Conservation (phyloP, 768 basidiomycete genomes). For the Candolleomyces aberdarensis region DNA sequence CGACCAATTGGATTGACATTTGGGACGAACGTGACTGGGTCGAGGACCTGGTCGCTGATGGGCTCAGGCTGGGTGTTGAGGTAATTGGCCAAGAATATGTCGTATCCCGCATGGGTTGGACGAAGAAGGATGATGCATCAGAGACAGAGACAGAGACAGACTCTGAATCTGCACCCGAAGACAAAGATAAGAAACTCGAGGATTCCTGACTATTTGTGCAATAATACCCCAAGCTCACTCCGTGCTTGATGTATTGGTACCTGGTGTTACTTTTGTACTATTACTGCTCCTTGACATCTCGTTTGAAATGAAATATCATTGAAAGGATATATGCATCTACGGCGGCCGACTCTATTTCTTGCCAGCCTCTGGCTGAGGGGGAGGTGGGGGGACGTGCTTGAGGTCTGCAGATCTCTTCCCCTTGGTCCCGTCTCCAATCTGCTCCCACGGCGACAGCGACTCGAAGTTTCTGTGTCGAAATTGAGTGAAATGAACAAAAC, state of each 20-base stretch:
- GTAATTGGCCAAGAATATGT: constrained; percentile 92
- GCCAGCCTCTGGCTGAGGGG: constrained; percentile 76
- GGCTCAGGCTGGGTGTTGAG: constrained; percentile 80
- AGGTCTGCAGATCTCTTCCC: constrained; percentile 63
- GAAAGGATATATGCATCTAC: constrained; percentile 1
- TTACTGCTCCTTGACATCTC: neutral
- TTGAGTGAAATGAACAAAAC: neutral
- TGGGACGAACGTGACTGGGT: constrained; percentile 97
- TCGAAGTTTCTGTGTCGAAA: constrained; percentile 77
- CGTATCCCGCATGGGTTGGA: constrained; percentile 84
- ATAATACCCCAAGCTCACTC: constrained; percentile 5
- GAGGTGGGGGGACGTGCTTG: constrained; percentile 73
- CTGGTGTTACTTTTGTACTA: no score
- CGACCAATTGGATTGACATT: constrained; percentile 80
- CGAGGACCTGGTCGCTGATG: constrained; percentile 90
- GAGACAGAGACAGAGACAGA: constrained; percentile 12
- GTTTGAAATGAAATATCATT: neutral
- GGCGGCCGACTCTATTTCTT: constrained; percentile 46
- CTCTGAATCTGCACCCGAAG: constrained; percentile 17
- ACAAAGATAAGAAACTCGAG: constrained; percentile 23
- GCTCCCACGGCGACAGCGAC: constrained; percentile 92
- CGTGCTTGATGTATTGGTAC: no score
- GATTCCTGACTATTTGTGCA: constrained; percentile 34
- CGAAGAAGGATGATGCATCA: constrained; percentile 28
- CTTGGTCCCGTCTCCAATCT: constrained; percentile 65